phyloP scores from a whole-genome alignment of 257 asterid species.

The Solanum peruvianum region DNA sequence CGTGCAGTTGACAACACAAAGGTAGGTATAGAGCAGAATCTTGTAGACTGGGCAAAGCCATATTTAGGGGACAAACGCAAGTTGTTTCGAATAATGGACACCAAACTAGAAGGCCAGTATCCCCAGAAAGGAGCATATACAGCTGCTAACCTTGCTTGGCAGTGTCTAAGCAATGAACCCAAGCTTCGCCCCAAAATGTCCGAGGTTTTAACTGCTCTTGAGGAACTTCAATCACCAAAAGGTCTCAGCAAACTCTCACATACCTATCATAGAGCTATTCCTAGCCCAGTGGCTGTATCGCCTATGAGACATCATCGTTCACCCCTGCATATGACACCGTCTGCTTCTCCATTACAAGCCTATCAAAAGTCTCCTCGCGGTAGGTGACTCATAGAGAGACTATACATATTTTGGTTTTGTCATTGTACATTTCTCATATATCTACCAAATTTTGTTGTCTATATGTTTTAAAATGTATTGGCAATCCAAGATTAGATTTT shows the following conservation, averaged over 20 bases:
- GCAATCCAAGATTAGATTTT: background rate
- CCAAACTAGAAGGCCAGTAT: conserved; percentile 65
- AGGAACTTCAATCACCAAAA: conserved; percentile 48
- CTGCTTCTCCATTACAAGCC: conserved; percentile 48
- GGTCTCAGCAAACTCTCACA: conserved; percentile 12
- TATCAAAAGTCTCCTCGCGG: conserved; percentile 33
- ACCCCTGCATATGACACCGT: conserved; percentile 28
- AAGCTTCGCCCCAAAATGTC: conserved; percentile 64
- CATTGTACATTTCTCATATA: conserved; percentile 9
- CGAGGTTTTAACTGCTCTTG: conserved; percentile 49
- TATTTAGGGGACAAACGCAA: conserved; percentile 57
- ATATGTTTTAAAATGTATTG: background rate
- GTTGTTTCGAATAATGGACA: conserved; percentile 67
- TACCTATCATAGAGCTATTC: conserved; percentile 7
- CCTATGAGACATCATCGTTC: conserved; percentile 29
- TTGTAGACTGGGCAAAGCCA: conserved; percentile 78
- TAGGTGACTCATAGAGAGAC: conserved; percentile 14
- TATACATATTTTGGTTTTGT: background rate
- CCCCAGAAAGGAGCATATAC: conserved; percentile 63
- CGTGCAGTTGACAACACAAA: conserved; percentile 57
- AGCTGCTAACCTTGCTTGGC: conserved; percentile 54
- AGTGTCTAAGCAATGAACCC: conserved; percentile 47
- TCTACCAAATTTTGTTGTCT: conserved; percentile 1
- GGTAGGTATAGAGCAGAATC: conserved; percentile 50
- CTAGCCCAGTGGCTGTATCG: conserved; percentile 6